Evolutionary conservation across 1,139 yeast species (phyloP).

Genomic region (Candida neerlandica): DNA sequence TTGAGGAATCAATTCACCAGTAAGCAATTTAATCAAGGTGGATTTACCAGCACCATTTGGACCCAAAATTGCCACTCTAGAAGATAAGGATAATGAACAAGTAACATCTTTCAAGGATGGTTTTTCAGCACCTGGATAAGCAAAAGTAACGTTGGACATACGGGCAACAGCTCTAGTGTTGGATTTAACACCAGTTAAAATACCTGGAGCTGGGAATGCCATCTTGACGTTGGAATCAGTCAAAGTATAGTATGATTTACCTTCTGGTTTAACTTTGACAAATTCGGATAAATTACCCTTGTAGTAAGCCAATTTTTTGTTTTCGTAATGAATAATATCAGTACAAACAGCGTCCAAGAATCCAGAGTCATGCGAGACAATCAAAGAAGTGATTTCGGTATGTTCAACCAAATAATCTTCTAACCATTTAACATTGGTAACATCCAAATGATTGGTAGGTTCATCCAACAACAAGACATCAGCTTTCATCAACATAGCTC

Average conservation of each 20-base stretch:
- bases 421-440: conserved; percentile 89
- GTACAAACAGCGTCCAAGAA: conserved; percentile 96
- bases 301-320: conserved; percentile 91
- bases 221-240: conserved; percentile 91
- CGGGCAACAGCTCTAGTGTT: conserved; percentile 95
- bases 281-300: conserved; percentile 94
- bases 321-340: conserved; percentile 94
- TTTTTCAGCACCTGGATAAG: conserved; percentile 86
- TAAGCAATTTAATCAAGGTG: conserved; percentile 86
- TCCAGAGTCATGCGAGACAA: conserved; percentile 97
- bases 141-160: conserved; percentile 79
- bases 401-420: conserved; percentile 81
- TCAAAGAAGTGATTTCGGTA: conserved; percentile 86
- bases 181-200: conserved; percentile 92
- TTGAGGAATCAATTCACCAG: conserved; percentile 87
- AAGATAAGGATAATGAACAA: conserved; percentile 85
- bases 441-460: conserved; percentile 99
- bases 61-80: conserved; percentile 95
- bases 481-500: conserved; percentile 98
- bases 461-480: conserved; percentile 93
- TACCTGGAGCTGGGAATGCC: conserved; percentile 99
- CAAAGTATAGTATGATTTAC: conserved; percentile 93
- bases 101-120: conserved; percentile 82
- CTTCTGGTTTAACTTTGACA: conserved; percentile 92
- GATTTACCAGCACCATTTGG: conserved; percentile 99